Base-by-base conservation (phyloP, 2,329 filamentous ascomycete species). In the Cladosporium sp. region DNA sequence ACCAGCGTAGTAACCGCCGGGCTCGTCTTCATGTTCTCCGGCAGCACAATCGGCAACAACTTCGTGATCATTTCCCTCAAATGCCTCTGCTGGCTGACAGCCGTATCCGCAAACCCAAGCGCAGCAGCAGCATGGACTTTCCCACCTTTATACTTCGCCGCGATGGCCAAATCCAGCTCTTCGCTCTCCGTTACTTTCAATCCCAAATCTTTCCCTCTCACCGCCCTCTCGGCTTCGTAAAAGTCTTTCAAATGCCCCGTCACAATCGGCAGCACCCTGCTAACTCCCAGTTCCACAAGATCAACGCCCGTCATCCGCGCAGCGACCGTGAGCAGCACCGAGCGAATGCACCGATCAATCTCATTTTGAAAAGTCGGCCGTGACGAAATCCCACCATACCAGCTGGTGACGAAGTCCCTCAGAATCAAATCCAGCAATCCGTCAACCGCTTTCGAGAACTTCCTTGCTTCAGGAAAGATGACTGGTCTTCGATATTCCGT, bases 161-260 rank as follows among this genome's bases (percentile, higher is more conserved):
- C 94, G 73, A 99, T 96, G 1, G 94, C 94, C 64, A 96, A 79
- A 72, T 97, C 92, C 66, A 99, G 78, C 79, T 99, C 94, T 70
- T 97, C 93, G 0, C 92, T 96, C 75, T 99, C 94, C 2, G 95
- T 97, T 56, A 99, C 86, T 63, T 88, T 91, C 53, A 90, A 85
- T 65, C 91, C 94, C 57, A 97, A 78, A 73, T 96, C 90, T 70
- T 86, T 89, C 12, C 95, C 95, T 55, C 93, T 84, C 10, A 99
- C 90, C 8, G 85, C 83, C 58, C 88, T 84, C 76, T 99, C 94
- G 0, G 94, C 94, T 63, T 94, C 86, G 71, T 92, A 90, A 66
- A 96, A 96, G 64, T 96, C 90, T 64, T 84, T 89, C 66, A 99
- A 84, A 73, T 99, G 94, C 9, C 84, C 81, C 28, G 93, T 97